Evolutionary conservation across 1,284 basidiomycete genomes (phyloP).

Genomic region (Papiliotrema flavescens): DNA sequence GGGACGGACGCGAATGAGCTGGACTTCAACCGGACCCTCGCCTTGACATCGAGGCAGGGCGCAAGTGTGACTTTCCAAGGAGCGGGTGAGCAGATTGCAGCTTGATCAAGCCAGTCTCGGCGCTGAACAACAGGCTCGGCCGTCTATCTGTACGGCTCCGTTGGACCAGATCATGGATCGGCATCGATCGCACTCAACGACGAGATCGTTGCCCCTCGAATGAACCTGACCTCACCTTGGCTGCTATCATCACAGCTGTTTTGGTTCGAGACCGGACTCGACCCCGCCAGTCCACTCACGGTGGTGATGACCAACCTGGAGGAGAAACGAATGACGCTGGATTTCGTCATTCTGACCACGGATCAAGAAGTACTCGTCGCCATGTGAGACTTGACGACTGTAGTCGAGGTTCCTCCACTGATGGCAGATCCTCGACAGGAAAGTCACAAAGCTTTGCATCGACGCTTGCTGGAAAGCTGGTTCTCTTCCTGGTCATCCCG

Average conservation of each 20-base stretch:
- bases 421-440: background rate
- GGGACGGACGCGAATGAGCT: background rate
- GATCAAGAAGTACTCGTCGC: conserved; percentile 11
- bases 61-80: conserved; percentile 19
- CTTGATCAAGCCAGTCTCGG: background rate
- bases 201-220: conserved; percentile 11
- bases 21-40: conserved; percentile 23
- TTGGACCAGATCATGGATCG: conserved; percentile 31
- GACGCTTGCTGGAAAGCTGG: conserved; percentile 22
- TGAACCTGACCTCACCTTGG: conserved; percentile 34
- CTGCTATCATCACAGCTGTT: conserved; percentile 25
- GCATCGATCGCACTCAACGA: conserved; percentile 27
- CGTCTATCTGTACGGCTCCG: conserved; percentile 32
- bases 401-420: background rate
- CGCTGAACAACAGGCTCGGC: background rate
- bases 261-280: conserved; percentile 30
- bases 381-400: conserved; percentile 14
- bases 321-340: conserved; percentile 24
- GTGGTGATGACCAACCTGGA: conserved; percentile 32
- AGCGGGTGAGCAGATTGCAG: conserved; percentile 15
- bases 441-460: conserved; percentile 9
- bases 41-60: conserved; percentile 13
- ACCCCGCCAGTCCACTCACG: conserved; percentile 6
- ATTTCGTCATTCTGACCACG: conserved; percentile 31
- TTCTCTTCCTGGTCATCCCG: conserved; percentile 19